Percentiles rank a stretch among this genome's conserved stretches.
phyloP scores from a whole-genome alignment of 2,329 filamentous ascomycete species.

The Aspergillus ruber region DNA sequence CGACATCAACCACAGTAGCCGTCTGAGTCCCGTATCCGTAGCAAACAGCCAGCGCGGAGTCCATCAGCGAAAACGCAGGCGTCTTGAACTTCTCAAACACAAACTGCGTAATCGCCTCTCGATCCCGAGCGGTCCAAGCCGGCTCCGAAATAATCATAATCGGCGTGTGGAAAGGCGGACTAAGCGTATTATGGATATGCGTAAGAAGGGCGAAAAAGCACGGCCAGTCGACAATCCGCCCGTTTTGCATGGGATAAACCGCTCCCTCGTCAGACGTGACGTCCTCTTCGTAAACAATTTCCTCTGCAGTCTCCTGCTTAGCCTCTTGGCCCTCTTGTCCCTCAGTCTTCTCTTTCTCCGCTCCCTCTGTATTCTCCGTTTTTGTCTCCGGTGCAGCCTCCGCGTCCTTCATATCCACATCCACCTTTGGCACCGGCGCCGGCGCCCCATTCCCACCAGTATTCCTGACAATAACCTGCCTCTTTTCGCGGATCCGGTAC shows the following conservation, averaged over 20 bases:
- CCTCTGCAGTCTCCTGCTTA: slow-evolving; percentile 33
- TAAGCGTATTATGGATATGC: slow-evolving; percentile 83
- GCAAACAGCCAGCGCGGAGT: slow-evolving; percentile 75
- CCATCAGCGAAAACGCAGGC: slow-evolving; percentile 82
- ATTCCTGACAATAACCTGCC: slow-evolving; percentile 21
- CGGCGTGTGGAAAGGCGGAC: slow-evolving; percentile 87
- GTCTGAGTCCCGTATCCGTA: slow-evolving; percentile 75
- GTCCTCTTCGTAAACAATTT: slow-evolving; percentile 76
- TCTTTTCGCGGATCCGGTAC: slow-evolving; percentile 62
- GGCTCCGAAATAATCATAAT: slow-evolving; percentile 86
- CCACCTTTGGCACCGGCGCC: slow-evolving; percentile 25
- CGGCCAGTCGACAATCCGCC: slow-evolving; percentile 81
- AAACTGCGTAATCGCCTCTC: slow-evolving; percentile 83
- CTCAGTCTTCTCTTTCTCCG: slow-evolving; percentile 23
- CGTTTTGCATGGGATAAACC: slow-evolving; percentile 75
- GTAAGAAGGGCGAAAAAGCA: slow-evolving; percentile 91
- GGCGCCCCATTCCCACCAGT: neutral
- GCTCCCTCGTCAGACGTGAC: slow-evolving; percentile 81
- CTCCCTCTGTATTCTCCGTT: slow-evolving; percentile 14
- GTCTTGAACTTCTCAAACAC: slow-evolving; percentile 97
- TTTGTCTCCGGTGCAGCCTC: slow-evolving; percentile 19
- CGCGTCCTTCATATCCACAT: slow-evolving; percentile 43
- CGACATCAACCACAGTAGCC: slow-evolving; percentile 85
- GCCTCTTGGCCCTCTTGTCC: slow-evolving; percentile 13
- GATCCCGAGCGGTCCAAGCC: slow-evolving; percentile 81